Evolutionary conservation across 2,329 filamentous ascomycete species (phyloP).

Genomic region (Botrytis byssoidea): DNA sequence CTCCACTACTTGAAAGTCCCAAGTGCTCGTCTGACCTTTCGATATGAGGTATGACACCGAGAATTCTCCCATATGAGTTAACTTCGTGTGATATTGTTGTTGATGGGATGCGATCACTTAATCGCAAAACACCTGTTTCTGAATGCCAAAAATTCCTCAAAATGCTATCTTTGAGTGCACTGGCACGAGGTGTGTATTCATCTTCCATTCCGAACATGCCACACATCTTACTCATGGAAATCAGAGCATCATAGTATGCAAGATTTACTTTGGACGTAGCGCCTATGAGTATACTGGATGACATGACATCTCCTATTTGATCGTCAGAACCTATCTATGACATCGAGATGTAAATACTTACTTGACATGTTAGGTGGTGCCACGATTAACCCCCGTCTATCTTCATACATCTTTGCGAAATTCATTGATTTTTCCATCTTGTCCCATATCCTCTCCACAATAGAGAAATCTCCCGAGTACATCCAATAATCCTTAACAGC

Average conservation of each 20-base stretch:
- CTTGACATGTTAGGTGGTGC: constrained; percentile 8
- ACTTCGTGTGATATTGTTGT: constrained; percentile 30
- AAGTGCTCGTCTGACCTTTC: constrained; percentile 14
- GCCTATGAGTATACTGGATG: constrained; percentile 16
- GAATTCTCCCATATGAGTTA: constrained; percentile 27
- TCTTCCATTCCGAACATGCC: constrained; percentile 9
- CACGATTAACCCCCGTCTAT: neutral
- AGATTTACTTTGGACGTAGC: constrained; percentile 32
- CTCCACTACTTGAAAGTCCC: constrained; percentile 15
- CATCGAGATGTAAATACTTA: neutral
- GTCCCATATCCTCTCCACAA: constrained; percentile 52
- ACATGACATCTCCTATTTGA: neutral
- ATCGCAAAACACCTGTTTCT: constrained; percentile 24
- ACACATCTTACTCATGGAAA: constrained; percentile 29
- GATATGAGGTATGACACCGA: constrained; percentile 24
- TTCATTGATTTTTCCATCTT: constrained; percentile 4
- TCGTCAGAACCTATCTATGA: neutral
- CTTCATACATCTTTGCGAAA: constrained; percentile 6
- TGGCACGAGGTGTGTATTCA: constrained; percentile 21
- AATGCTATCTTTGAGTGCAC: constrained; percentile 26
- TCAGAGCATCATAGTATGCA: constrained; percentile 30
- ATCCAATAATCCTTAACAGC: constrained; percentile 13
- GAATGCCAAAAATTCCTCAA: constrained; percentile 26
- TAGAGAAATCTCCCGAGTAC: constrained; percentile 27
- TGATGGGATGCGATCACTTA: constrained; percentile 25